Percentiles rank a stretch among this genome's conserved stretches.
Conservation (phyloP, 768 basidiomycete genomes). For the Punctularia strigosozonata region DNA sequence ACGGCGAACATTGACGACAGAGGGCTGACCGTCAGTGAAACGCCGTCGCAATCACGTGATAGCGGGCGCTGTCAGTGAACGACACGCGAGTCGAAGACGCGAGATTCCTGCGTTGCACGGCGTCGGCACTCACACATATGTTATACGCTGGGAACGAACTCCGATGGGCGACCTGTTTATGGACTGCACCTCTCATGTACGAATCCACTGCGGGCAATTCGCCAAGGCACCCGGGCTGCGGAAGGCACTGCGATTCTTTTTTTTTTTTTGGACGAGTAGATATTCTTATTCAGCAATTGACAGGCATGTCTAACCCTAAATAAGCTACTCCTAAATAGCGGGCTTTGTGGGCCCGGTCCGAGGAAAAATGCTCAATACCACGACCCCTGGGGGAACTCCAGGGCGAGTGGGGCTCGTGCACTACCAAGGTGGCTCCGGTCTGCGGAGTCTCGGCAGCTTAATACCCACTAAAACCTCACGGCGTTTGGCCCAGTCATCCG, state of each 20-base stretch:
- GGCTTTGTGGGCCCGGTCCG: not conserved
- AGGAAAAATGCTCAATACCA: not conserved
- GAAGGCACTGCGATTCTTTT: not conserved
- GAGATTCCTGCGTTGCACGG: too few relatives aligned
- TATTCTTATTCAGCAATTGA: not conserved
- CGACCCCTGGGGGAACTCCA: not conserved
- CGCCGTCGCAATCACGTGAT: too few relatives aligned
- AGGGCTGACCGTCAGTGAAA: too few relatives aligned
- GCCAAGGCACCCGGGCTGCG: too few relatives aligned
- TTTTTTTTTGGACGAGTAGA: not conserved
- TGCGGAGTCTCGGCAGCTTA: not conserved
- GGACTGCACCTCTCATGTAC: too few relatives aligned
- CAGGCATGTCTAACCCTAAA: not conserved
- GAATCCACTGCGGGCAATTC: too few relatives aligned
- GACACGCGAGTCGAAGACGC: too few relatives aligned
- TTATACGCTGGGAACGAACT: too few relatives aligned
- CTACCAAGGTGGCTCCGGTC: not conserved
- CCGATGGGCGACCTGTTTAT: too few relatives aligned
- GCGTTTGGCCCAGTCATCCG: constrained; percentile 1
- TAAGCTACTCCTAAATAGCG: not conserved
- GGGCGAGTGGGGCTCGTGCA: not conserved
- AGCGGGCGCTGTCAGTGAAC: too few relatives aligned
- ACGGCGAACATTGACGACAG: too few relatives aligned
- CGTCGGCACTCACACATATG: too few relatives aligned
- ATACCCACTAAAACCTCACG: constrained; percentile 3